These are phyloP conservation scores for Arachnopeziza araneosa DNA, from an alignment of 2,329 filamentous ascomycete genomes.

Conservation along the genomic window DNA sequence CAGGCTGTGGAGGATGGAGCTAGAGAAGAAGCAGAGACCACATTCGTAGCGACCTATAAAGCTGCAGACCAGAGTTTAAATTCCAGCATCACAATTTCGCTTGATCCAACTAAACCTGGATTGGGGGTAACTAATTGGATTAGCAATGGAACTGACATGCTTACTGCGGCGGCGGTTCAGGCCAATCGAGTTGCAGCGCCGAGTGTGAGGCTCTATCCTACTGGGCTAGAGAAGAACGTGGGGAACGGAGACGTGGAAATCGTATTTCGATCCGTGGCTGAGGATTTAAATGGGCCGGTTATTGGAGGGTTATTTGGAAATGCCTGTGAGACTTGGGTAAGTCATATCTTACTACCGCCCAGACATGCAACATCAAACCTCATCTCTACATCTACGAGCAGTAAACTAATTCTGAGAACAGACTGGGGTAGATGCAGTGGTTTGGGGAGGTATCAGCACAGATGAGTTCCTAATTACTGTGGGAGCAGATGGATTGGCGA, in stretches of 20 bases:
- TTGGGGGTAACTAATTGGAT: slow-evolving; percentile 28
- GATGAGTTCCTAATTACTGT: slow-evolving; percentile 29
- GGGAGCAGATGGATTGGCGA: slow-evolving; percentile 19
- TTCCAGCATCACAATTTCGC: slow-evolving; percentile 8
- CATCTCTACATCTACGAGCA: background rate
- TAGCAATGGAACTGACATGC: slow-evolving; percentile 29
- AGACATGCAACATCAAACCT: background rate
- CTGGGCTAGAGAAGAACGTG: slow-evolving; percentile 10
- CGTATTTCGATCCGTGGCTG: slow-evolving; percentile 12
- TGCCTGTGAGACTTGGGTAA: slow-evolving; percentile 16
- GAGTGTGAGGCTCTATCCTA: slow-evolving; percentile 13
- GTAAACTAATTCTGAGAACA: background rate
- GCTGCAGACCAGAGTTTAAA: slow-evolving; percentile 9
- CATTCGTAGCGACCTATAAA: slow-evolving; percentile 25
- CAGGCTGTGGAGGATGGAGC: slow-evolving; percentile 31
- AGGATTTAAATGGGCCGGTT: slow-evolving; percentile 1
- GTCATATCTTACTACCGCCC: background rate
- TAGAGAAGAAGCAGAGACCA: slow-evolving; percentile 23
- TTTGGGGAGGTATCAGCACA: slow-evolving; percentile 23
- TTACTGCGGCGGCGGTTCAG: background rate
- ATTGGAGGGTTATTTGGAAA: slow-evolving; percentile 14
- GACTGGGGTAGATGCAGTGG: slow-evolving; percentile 13
- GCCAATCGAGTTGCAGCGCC: background rate
- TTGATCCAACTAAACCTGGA: slow-evolving; percentile 18
- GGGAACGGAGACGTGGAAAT: slow-evolving; percentile 6